A percentile compares a stretch with the other conserved stretches of the same genome.
phyloP scores from a whole-genome alignment of 2,329 filamentous ascomycete genomes.

The Piedraia hortae region DNA sequence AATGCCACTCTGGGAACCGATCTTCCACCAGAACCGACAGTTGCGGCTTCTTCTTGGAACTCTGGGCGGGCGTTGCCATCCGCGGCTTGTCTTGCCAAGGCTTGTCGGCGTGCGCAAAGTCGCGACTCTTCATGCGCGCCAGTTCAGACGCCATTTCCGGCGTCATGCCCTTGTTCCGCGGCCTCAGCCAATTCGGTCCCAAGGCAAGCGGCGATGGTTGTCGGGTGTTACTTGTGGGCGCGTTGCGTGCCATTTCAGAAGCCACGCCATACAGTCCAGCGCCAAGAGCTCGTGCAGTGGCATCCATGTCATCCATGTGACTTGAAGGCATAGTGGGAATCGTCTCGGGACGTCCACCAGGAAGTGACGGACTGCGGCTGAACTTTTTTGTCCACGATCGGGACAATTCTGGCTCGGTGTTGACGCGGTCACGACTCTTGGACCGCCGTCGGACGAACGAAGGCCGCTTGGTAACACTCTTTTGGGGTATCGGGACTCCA shows the following conservation, averaged over 20 bases:
- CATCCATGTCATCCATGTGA: too few species aligned
- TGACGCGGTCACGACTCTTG: slow-evolving; percentile 5
- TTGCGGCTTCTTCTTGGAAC: slow-evolving; percentile 1
- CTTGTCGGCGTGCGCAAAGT: slow-evolving; percentile 3
- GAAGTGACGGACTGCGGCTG: slow-evolving; percentile 1
- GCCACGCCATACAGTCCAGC: slow-evolving; percentile 19
- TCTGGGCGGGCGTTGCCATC: slow-evolving; percentile 2
- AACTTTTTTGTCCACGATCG: too few species aligned
- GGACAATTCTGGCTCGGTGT: too few species aligned
- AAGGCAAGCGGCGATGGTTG: too few species aligned
- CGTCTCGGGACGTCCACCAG: slow-evolving; percentile 4
- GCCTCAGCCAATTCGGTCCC: too few species aligned
- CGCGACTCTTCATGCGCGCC: slow-evolving; percentile 6
- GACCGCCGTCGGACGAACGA: slow-evolving; percentile 1
- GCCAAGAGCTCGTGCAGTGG: slow-evolving; percentile 16
- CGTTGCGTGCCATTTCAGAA: slow-evolving; percentile 4
- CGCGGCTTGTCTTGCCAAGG: slow-evolving; percentile 2
- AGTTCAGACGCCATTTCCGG: slow-evolving; percentile 6
- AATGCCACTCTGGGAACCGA: slow-evolving; percentile 4
- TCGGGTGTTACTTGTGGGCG: too few species aligned
- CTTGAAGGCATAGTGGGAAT: too few species aligned
- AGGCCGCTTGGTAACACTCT: slow-evolving; percentile 1
- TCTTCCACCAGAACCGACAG: too few species aligned
- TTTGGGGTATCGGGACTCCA: background rate
- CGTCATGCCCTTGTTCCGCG: slow-evolving; percentile 6